Evolutionary conservation across 192 early-diverging fungal genomes (phyloP).

Genomic region (Backusella westeae): DNA sequence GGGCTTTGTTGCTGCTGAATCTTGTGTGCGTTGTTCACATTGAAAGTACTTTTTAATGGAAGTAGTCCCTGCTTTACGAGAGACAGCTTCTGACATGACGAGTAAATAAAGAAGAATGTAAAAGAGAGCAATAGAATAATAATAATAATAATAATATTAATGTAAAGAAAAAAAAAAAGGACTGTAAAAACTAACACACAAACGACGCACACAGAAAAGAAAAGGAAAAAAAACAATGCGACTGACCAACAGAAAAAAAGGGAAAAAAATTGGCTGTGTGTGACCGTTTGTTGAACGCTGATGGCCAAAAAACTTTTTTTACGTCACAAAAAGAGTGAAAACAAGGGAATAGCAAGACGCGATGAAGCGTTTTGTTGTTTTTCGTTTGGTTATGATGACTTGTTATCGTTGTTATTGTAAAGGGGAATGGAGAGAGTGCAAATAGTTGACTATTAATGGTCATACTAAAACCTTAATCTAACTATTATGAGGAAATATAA

Average conservation of each 20-base stretch:
- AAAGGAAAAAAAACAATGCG: neutral
- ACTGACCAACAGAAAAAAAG: neutral
- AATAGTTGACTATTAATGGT: neutral
- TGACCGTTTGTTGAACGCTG: neutral
- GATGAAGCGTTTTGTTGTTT: neutral
- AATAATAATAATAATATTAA: neutral
- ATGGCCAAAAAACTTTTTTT: neutral
- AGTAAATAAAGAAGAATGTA: neutral
- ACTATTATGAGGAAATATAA: neutral
- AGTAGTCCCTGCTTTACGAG: neutral
- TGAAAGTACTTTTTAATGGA: neutral
- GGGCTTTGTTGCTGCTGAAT: neutral
- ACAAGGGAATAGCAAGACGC: neutral
- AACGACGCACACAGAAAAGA: neutral
- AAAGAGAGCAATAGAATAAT: neutral
- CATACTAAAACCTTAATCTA: neutral
- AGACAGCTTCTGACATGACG: neutral
- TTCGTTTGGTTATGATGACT: neutral
- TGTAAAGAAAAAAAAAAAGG: neutral
- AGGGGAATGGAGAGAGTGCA: neutral
- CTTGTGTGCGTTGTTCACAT: neutral
- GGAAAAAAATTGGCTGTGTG: neutral
- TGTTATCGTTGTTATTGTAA: neutral
- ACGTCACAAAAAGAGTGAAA: neutral
- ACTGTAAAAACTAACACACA: neutral